Conservation (phyloP, 108 stramenopile genomes). For the Skeletonema marinoi region DNA sequence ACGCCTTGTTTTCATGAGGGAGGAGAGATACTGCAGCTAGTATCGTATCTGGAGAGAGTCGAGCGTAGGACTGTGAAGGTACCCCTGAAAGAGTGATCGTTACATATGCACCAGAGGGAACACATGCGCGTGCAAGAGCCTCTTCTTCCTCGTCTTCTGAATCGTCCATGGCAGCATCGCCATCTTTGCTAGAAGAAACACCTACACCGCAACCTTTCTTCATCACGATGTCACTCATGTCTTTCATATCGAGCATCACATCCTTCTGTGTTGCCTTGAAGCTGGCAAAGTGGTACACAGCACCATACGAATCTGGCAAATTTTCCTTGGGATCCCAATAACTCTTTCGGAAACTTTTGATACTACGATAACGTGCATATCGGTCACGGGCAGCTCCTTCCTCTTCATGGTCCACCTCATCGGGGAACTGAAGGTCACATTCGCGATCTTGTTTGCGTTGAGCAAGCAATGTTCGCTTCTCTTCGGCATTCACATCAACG, state of each 20-base stretch:
- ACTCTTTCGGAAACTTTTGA: slow-evolving; percentile 93
- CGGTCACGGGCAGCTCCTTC: slow-evolving; percentile 89
- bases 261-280: slow-evolving; percentile 86
- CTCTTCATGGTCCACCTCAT: slow-evolving; percentile 95
- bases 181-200: slow-evolving; percentile 10
- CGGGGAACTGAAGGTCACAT: slow-evolving; percentile 95
- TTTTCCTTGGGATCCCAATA: slow-evolving; percentile 98
- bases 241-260: slow-evolving; percentile 78
- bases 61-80: slow-evolving; percentile 42
- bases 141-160: slow-evolving; percentile 68
- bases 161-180: slow-evolving; percentile 34
- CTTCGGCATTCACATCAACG: slow-evolving; percentile 63
- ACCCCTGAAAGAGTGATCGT: slow-evolving; percentile 82
- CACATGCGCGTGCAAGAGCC: slow-evolving; percentile 74
- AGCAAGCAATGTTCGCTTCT: slow-evolving; percentile 60
- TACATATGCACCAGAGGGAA: slow-evolving; percentile 89
- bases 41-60: slow-evolving; percentile 52
- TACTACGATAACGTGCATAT: slow-evolving; percentile 95
- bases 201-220: slow-evolving; percentile 33
- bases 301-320: slow-evolving; percentile 94
- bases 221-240: slow-evolving; percentile 61
- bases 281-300: slow-evolving; percentile 90
- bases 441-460: slow-evolving; percentile 76
- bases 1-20: slow-evolving; percentile 95
- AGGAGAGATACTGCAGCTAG: slow-evolving; percentile 85